phyloP scores from a whole-genome alignment of 2,329 filamentous ascomycete genomes.

The Metarhizium album region DNA sequence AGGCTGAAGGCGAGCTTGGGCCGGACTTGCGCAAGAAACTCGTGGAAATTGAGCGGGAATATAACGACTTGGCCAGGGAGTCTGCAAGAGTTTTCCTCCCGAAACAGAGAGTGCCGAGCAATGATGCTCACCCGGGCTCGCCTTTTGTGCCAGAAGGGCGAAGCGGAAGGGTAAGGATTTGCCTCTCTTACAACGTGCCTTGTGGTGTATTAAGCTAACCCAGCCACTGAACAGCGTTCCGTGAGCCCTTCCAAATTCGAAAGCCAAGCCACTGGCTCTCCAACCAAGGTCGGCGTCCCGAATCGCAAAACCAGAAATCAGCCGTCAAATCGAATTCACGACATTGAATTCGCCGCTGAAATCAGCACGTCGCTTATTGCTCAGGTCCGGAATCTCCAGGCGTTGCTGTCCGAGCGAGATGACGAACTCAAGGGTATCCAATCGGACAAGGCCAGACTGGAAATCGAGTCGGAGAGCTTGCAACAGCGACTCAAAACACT shows the following conservation, averaged over 20 bases:
- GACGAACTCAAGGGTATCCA: slow-evolving; percentile 69
- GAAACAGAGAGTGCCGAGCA: slow-evolving; percentile 70
- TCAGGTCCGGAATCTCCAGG: slow-evolving; percentile 87
- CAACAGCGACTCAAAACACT: slow-evolving; percentile 70
- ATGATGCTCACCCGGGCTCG: slow-evolving; percentile 43
- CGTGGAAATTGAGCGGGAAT: slow-evolving; percentile 82
- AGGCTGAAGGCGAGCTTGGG: slow-evolving; percentile 67
- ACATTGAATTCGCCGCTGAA: slow-evolving; percentile 97
- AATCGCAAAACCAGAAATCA: slow-evolving; percentile 87
- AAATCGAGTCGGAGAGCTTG: slow-evolving; percentile 70
- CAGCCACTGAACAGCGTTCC: slow-evolving; percentile 42
- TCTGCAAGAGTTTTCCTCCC: slow-evolving; percentile 80
- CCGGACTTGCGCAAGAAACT: slow-evolving; percentile 76
- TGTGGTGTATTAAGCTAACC: slow-evolving; percentile 8
- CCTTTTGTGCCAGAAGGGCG: slow-evolving; percentile 43
- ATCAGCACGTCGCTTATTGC: slow-evolving; percentile 89
- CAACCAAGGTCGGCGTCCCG: slow-evolving; percentile 78
- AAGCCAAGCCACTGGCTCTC: slow-evolving; percentile 72
- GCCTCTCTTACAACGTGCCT: not conserved
- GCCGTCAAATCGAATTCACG: slow-evolving; percentile 75
- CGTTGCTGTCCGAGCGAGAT: slow-evolving; percentile 75
- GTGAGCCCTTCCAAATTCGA: slow-evolving; percentile 71
- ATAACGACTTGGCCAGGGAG: slow-evolving; percentile 85
- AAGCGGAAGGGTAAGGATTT: slow-evolving; percentile 38
- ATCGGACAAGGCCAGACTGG: slow-evolving; percentile 65